Base-by-base conservation (phyloP, 768 basidiomycete species). In the Boletus coccyginus region DNA sequence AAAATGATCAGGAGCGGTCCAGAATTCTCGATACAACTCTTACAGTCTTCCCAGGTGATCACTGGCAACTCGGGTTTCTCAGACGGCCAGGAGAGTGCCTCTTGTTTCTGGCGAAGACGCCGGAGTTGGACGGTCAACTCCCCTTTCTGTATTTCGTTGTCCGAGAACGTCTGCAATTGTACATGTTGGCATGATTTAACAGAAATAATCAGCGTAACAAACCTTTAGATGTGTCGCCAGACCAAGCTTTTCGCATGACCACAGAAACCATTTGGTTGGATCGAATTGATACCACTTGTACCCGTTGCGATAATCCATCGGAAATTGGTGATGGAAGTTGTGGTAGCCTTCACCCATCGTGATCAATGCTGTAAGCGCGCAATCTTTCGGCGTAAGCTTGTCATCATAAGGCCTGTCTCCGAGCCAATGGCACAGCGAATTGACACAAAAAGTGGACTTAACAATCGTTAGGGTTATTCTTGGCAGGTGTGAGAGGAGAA, bases 301-400 rank as follows among this genome's bases (percentile, higher is more conserved):
- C 51, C 92, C 92, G 68, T 94, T 94, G 19, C 92, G 83, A 76
- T 92, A 96, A 73, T 96, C 94, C 88, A 92, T 91, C 13, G 93
- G 92, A 83, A 94, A 95, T 62, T 82, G 83, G 67, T 96, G 93
- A 76, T 96, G 94, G 84, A 94, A 94, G 74, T 96, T 96, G 80
- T 96, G 94, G 77, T 96, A 96, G 21, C 94, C 93, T 71, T 96
- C 94, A 51, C 94, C 94, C 68, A 93, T 86, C n/a, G 93, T 94
- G 57, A 84, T 86, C 39, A 96, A 76, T 7, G 92, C 93, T 36
- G 92, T 94, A 70, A 93, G 73, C 47, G 90, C 70, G 72, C 92
- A 92, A 74, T 95, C 92, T 50, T 85, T 80, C 3, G 94, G 92
- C n/a, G 90, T 89, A 72, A 92, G 88, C 77, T 92, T 93, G 81